A percentile compares a stretch with the other conserved stretches of the same genome.
These are phyloP conservation scores for Ophiosphaerella herpotricha DNA, from an alignment of 2,329 filamentous ascomycete species.

Conservation along the genomic window DNA sequence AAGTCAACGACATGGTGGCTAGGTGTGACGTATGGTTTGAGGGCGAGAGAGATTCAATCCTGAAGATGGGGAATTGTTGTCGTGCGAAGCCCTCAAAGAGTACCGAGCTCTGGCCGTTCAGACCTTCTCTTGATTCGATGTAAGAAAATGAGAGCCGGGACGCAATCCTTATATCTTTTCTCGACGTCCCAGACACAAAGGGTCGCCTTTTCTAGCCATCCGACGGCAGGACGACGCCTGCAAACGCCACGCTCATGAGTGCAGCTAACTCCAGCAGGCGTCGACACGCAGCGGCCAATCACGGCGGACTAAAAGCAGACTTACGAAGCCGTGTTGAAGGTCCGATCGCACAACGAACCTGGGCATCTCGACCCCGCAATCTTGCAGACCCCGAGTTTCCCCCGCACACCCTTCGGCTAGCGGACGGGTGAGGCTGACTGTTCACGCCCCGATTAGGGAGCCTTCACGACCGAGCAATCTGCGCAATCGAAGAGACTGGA, in stretches of 20 bases:
- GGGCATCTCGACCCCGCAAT: conserved; percentile 25
- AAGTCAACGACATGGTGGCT: conserved; percentile 36
- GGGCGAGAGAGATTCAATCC: neutral
- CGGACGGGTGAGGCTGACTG: neutral
- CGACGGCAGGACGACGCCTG: conserved; percentile 14
- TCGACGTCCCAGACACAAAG: neutral
- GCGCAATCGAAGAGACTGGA: neutral
- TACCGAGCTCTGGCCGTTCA: no score
- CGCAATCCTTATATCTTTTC: conserved; percentile 6
- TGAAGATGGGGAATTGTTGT: neutral
- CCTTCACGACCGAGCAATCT: neutral
- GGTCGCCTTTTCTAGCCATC: conserved; percentile 6
- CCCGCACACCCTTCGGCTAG: conserved; percentile 14
- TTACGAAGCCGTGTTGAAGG: conserved; percentile 24
- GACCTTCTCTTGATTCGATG: neutral
- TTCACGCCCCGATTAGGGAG: no score
- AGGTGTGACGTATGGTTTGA: neutral
- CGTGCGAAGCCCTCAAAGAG: no score
- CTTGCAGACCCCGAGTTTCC: conserved; percentile 24
- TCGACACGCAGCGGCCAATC: conserved; percentile 16
- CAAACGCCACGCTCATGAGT: conserved; percentile 8
- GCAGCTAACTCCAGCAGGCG: neutral
- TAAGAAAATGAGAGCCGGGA: neutral
- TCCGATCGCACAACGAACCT: conserved; percentile 14
- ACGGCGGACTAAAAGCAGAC: conserved; percentile 1